Base-by-base conservation (phyloP, 768 basidiomycete genomes). In the Calocybe cyanea region DNA sequence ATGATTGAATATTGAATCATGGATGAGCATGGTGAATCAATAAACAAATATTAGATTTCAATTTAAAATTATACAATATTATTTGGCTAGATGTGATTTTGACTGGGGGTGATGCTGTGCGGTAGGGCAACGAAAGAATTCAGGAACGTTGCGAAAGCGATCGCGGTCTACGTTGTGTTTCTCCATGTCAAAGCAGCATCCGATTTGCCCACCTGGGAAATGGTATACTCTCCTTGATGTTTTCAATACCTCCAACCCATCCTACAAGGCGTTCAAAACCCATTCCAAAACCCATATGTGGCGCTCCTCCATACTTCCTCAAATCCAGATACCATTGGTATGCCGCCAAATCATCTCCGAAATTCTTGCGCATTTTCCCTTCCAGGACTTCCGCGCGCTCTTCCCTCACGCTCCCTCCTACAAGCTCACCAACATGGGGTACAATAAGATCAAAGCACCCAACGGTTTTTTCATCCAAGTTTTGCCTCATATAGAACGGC, bases 371-470 rank as follows among this genome's bases (percentile, higher is more conserved):
- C 72, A 96, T 78, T 34, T 72, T 71, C 19, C 56, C 59, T 45
- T 69, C 61, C 20, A 94, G 67, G 9, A 72, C 56, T 9, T 74
- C 74, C 30, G 66, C 46, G 31, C 89, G 73, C 55, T 93, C 90
- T 60, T 93, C 87, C 49, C 96, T 77, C 31, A 98, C 71, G 32
- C 91, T 94, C 3, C 96, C 96, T 1, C 96, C 96, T 0, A 79
- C 86, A 17, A 99, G 75, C 66, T 99, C 96, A 3, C 95, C 95
- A 1, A 92, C 68, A 18, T 76, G 67, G 0, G 95, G 96, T 4
- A 98, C 81, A 42, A 99, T 76, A 14, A 99, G 73, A 61, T 99
- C 96, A 57, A 99, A 96, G 66, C 95, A 98, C n/a, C 85, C 91
- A 2, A 91, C 92, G 0, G 90, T 86, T 50, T 58, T 52, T 35